Evolutionary conservation across 768 basidiomycete species (phyloP), one percentile per base, ranked within the genome.

Genomic region (Cubamyces sp.): DNA sequence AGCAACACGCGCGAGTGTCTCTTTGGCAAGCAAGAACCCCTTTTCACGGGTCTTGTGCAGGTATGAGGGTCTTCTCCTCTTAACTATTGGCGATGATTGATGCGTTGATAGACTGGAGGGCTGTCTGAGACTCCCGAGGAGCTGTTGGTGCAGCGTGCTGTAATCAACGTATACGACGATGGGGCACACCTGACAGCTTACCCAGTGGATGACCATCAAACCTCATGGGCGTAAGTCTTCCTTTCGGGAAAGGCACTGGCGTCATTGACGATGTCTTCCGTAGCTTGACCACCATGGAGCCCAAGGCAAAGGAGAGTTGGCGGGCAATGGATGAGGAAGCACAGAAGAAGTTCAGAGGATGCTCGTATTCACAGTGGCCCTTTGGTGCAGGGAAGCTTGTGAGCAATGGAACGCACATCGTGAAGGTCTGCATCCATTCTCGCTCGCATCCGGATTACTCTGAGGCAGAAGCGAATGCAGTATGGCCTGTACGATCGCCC

Each of bases 401-500:
- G 2, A 59, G 64, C 47, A 71, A 49, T 2, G 59, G 70, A 2
- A 62, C 65, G 26, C 62, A 64, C 28, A 57, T 76, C 12, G 68
- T 74, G 51, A 76, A 76, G 65, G 75, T 74, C 23, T 8, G 19
- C n/a, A n/a, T n/a, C n/a, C 12, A n/a, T n/a, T n/a, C n/a, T n/a
- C n/a, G n/a, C n/a, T n/a, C n/a, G n/a, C n/a, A n/a, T n/a, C n/a
- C n/a, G n/a, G n/a, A n/a, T n/a, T n/a, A n/a, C n/a, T n/a, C n/a
- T n/a, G n/a, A n/a, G n/a, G n/a, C n/a, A n/a, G 11, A 3, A 19
- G n/a, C 16, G 15, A 25, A 19, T 14, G 12, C 1, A 80, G 78
- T 80, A 74, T 62, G 80, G 79, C 5, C 55, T 80, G 52, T 81
- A 81, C 62, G 79, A 80, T 62, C 77, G 80, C 19, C 76, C 77